Conservation (phyloP, 1,139 yeast species). For the Suhomyces panamericanus region DNA sequence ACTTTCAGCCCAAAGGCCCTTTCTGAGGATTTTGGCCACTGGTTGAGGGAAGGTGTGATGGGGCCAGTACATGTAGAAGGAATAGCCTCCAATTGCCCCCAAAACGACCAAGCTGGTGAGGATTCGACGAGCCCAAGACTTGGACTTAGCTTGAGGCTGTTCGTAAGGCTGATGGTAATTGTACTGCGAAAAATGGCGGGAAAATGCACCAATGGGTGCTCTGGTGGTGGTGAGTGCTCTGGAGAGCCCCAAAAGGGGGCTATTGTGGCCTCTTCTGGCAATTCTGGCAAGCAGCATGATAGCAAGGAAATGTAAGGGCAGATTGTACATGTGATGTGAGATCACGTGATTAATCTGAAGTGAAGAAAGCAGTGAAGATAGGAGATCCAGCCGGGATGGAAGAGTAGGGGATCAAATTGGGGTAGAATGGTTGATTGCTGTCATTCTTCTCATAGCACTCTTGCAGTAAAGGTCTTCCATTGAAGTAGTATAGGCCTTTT, state of each 20-base stretch:
- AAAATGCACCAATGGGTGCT: neutral
- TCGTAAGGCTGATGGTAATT: conserved; percentile 20
- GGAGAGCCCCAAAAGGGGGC: neutral
- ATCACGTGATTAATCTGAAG: neutral
- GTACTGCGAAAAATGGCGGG: conserved; percentile 14
- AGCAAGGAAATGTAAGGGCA: neutral
- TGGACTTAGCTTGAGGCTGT: conserved; percentile 12
- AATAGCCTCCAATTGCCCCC: conserved; percentile 32
- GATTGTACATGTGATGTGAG: neutral
- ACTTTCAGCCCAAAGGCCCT: conserved; percentile 83
- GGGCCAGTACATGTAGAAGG: conserved; percentile 63
- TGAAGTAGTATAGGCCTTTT: too few relatives aligned
- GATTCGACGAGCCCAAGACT: conserved; percentile 23
- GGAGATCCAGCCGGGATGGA: too few relatives aligned
- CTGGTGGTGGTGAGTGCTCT: neutral
- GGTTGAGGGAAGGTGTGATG: conserved; percentile 50
- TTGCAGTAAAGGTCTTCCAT: too few relatives aligned
- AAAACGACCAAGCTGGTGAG: conserved; percentile 28
- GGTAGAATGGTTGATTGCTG: too few relatives aligned
- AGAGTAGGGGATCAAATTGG: too few relatives aligned
- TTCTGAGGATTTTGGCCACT: conserved; percentile 70
- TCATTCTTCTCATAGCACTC: too few relatives aligned
- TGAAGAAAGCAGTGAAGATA: too few relatives aligned
- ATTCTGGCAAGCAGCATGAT: neutral
- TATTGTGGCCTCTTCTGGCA: neutral